Evolutionary conservation across 2,329 filamentous ascomycete species (phyloP).

Genomic region (Aureobasidium melanogenum): DNA sequence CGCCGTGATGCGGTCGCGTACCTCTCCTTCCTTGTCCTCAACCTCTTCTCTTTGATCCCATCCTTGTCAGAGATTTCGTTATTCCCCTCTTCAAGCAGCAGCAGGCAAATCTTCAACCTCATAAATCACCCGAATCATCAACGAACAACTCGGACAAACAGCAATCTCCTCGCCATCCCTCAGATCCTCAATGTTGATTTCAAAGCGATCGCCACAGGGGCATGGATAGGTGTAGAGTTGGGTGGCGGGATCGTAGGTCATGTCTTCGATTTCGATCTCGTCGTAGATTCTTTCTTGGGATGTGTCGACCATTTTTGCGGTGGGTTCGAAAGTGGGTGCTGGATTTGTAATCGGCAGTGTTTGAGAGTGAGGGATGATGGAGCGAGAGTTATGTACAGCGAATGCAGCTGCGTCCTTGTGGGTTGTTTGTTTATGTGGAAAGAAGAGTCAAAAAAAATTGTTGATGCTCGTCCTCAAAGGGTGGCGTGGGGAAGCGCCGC

Average conservation of each 20-base stretch:
- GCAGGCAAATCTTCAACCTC: conserved; percentile 52
- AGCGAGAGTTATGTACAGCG: neutral
- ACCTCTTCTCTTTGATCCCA: neutral
- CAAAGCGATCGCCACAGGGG: conserved; percentile 93
- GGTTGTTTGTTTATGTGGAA: neutral
- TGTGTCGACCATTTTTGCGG: neutral
- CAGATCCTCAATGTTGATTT: conserved; percentile 77
- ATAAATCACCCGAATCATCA: conserved; percentile 94
- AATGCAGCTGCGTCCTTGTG: neutral
- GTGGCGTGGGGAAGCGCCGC: neutral
- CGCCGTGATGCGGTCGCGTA: neutral
- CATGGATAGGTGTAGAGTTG: conserved; percentile 95
- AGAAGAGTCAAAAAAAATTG: neutral
- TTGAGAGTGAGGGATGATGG: too few species aligned
- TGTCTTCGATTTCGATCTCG: conserved; percentile 45
- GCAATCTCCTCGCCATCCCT: conserved; percentile 86
- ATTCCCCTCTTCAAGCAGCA: conserved; percentile 22
- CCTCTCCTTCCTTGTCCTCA: neutral
- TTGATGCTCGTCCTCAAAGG: neutral
- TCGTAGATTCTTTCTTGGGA: neutral
- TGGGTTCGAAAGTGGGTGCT: neutral
- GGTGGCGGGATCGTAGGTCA: conserved; percentile 75
- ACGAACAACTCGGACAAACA: conserved; percentile 93
- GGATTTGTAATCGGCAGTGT: neutral
- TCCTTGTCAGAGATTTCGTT: neutral